Conservation (phyloP, 352 stramenopile species). For the Albugo laibachii region DNA sequence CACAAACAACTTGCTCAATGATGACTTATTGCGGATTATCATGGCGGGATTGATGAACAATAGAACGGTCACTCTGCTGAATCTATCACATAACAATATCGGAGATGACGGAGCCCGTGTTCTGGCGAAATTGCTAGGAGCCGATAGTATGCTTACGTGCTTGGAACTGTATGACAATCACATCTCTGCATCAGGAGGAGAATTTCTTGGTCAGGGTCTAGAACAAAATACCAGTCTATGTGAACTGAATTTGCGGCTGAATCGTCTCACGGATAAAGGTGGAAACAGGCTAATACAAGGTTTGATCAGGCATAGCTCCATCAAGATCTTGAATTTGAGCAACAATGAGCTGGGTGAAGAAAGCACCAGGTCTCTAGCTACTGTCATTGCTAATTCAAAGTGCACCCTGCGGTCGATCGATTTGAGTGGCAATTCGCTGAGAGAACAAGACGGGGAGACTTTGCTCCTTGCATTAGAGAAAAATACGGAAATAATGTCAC, state of each 20-base stretch:
- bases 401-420: slow-evolving; percentile 50
- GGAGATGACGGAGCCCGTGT: slow-evolving; percentile 83
- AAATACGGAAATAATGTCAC: slow-evolving; percentile 31
- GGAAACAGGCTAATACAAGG: slow-evolving; percentile 78
- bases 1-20: slow-evolving; percentile 80
- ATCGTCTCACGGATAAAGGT: slow-evolving; percentile 82
- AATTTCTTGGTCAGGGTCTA: slow-evolving; percentile 81
- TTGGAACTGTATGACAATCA: slow-evolving; percentile 86
- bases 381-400: slow-evolving; percentile 47
- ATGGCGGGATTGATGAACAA: slow-evolving; percentile 87
- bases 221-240: slow-evolving; percentile 78
- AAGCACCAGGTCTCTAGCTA: slow-evolving; percentile 35
- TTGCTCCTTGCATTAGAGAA: slow-evolving; percentile 38
- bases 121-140: slow-evolving; percentile 77
- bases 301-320: slow-evolving; percentile 31
- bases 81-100: slow-evolving; percentile 91
- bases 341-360: slow-evolving; percentile 66
- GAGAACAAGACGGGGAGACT: slow-evolving; percentile 27
- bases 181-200: slow-evolving; percentile 80
- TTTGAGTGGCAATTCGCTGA: slow-evolving; percentile 64
- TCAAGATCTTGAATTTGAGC: slow-evolving; percentile 70
- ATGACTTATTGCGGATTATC: slow-evolving; percentile 85
- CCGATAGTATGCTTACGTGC: slow-evolving; percentile 75
- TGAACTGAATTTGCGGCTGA: slow-evolving; percentile 81
- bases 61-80: slow-evolving; percentile 81